Base-by-base conservation (phyloP, 192 early-diverging fungal genomes). In the Backusella sp. region DNA sequence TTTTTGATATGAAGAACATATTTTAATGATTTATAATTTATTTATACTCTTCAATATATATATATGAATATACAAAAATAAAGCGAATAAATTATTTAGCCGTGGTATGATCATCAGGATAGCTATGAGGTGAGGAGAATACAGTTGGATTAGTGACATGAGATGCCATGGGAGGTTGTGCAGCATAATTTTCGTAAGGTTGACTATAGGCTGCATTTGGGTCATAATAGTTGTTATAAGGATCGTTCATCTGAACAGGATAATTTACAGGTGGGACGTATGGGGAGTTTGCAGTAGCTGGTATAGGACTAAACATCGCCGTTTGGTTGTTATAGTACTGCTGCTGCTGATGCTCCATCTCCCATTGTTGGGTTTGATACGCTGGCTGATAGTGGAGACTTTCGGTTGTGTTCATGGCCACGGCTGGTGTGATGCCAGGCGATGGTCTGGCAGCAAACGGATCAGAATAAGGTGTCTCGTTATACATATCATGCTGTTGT, bases 51-150 rank as follows among this genome's bases (percentile, higher is more conserved):
- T 49, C 46, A n/a, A 44, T 44, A 32, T 32, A 44, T 44, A 44
- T 44, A 44, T 44, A 49, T 49, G 46, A 49, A 49, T 67, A 67
- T 7, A n/a, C 35, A 19, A n/a, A 67, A 34, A n/a, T n/a, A 36
- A 67, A n/a, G 6, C 39, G 39, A 69, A 69, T 21, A 39, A 37
- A 69, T 23, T 11, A 39, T 23, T 36, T 69, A 69, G 34, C 68
- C n/a, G n/a, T 69, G 37, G 11, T 8, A 37, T 69, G 35, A 4
- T 69, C 35, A 21, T 69, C 36, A 37, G 34, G 36, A 21, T 69
- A 37, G 37, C 35, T 69, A 69, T 69, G 68, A 37, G 68, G 68
- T 19, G 35, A 35, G 19, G 68, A 69, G 37, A 41, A 69, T 39
- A 69, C 68, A 69, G n/a, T 69, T 41, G 34, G 1, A 4, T 35